Evolutionary conservation across 1,139 yeast species (phyloP), one percentile per base, ranked within the genome.

Genomic region (Candida anutae): DNA sequence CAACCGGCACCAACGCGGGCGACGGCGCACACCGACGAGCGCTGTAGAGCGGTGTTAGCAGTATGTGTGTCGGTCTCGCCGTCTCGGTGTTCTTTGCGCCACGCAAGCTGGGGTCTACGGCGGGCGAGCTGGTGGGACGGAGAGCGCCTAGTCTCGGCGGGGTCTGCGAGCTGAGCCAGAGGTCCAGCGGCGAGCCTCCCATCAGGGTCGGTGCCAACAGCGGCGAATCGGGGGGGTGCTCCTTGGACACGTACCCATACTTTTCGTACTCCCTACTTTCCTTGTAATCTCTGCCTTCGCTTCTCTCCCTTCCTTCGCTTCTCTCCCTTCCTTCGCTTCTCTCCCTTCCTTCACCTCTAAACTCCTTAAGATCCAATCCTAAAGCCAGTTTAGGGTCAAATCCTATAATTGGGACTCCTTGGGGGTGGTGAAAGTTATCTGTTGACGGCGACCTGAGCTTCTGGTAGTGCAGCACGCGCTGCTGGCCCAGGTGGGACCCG

Each of bases 181-280:
- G 69, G 27, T 72, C 48, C 5, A 77, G 69, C 1, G 79, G 79
- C 3, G 76, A 69, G 1, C 73, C 74, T 3, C 70, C 69, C 13
- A 72, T 30, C 3, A 77, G 70, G 1, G 68, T 59, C 2, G 79
- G 77, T 30, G 58, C 66, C 32, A 72, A 49, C 34, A 55, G 58
- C 1, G 78, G 78, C 2, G 75, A 69, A 33, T 68, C 75, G 0
- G 78, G 77, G 4, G 67, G 65, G 14, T 56, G 55, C 30, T 50
- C 45, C 34, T 49, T 58, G 8, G 48, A 25, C 8, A 10, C 10
- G 10, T 17, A 10, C 10, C 10, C 9, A 17, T 17, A 17, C 9
- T 8, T 10, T 10, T 8, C 8, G 19, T 17, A 10, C 8, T 8
- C 9, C 10, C n/a, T n/a, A n/a, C 9, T 17, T 8, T 17, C 19